Percentiles rank a stretch among this genome's conserved stretches.
These are phyloP conservation scores for Diutina rugosa DNA, from an alignment of 1,139 yeast species.

Conservation along the genomic window DNA sequence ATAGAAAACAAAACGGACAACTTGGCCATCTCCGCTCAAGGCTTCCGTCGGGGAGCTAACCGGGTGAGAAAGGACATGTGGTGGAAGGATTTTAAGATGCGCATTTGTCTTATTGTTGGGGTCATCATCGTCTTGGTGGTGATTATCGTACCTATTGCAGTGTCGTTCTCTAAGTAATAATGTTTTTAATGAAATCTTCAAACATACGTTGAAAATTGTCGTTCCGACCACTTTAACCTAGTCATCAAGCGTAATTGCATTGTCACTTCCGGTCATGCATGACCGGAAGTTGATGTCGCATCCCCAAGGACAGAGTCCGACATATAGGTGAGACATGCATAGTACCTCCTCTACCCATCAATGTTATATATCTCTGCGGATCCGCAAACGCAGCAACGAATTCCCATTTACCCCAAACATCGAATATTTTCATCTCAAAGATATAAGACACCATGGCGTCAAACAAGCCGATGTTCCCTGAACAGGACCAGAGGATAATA, in stretches of 20 bases:
- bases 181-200: not conserved
- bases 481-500: not conserved
- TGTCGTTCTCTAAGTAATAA: conserved; percentile 47
- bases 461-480: not conserved
- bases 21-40: conserved; percentile 86
- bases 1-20: conserved; percentile 92
- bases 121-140: conserved; percentile 72
- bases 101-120: conserved; percentile 78
- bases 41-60: conserved; percentile 94
- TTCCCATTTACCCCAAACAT: not conserved
- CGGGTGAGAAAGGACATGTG: conserved; percentile 98
- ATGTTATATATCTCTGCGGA: not conserved
- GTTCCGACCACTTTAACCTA: not conserved
- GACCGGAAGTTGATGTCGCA: not conserved
- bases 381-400: not conserved
- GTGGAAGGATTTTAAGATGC: conserved; percentile 98
- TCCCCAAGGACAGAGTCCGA: not conserved
- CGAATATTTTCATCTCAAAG: not conserved
- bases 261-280: not conserved
- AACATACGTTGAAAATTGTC: not conserved
- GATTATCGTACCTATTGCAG: conserved; percentile 88
- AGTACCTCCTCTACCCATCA: not conserved
- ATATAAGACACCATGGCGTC: not conserved
- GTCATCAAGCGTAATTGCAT: not conserved
- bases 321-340: not conserved